A percentile compares a stretch with the other conserved stretches of the same genome.
phyloP scores from a whole-genome alignment of 2,329 filamentous ascomycete genomes.

The Monosporascus sp. region DNA sequence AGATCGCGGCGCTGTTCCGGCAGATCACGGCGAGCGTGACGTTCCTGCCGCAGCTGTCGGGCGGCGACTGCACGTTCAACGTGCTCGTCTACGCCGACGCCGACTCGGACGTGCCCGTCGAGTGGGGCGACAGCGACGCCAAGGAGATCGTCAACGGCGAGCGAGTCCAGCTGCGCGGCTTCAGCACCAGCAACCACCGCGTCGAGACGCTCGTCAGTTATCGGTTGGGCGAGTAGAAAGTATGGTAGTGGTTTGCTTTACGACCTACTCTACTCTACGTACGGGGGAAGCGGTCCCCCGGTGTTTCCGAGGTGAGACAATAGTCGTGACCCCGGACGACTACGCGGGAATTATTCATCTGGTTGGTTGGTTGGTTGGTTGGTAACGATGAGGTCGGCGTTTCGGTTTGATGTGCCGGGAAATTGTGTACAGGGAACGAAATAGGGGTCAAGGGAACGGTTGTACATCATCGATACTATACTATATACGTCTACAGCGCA shows the following conservation, averaged over 20 bases:
- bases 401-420: too few relatives aligned
- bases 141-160: constrained; percentile 95
- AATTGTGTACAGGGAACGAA: too few relatives aligned
- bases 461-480: too few relatives aligned
- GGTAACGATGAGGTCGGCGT: too few relatives aligned
- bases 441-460: too few relatives aligned
- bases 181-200: constrained; percentile 89
- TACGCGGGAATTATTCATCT: too few relatives aligned
- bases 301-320: too few relatives aligned
- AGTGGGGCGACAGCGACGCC: constrained; percentile 97
- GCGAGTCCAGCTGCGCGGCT: constrained; percentile 90
- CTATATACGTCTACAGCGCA: too few relatives aligned
- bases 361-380: too few relatives aligned
- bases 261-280: too few relatives aligned
- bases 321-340: too few relatives aligned
- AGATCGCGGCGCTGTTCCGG: constrained; percentile 94
- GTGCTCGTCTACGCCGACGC: constrained; percentile 96
- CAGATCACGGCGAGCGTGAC: constrained; percentile 98
- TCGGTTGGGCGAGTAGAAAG: constrained; percentile 45
- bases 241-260: background rate
- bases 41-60: constrained; percentile 79
- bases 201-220: constrained; percentile 97
- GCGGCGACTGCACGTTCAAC: constrained; percentile 96
- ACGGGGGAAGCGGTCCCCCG: too few relatives aligned
- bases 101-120: constrained; percentile 91